Base-by-base conservation (phyloP, 164 flowering plant genomes). In the Vitis amurensis region DNA sequence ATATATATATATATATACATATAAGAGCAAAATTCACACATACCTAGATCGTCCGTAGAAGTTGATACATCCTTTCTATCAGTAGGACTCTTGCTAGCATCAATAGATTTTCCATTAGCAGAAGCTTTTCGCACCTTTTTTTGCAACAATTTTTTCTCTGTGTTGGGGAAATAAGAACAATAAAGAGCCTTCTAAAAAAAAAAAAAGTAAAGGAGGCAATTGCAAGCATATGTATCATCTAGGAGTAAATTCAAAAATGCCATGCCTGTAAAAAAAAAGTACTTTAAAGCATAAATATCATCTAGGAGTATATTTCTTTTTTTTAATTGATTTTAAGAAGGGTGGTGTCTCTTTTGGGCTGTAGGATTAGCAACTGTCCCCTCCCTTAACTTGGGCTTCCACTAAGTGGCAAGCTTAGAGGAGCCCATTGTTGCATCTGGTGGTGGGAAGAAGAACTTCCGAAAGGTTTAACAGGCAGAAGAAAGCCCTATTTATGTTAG, bases 101-200 rank as follows among this genome's bases (percentile, higher is more conserved):
- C 89, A 52, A 70, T n/a, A 15, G 82, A 69, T 56, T 79, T 88
- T 61, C 73, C 87, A 75, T 76, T 71, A 1, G 79, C 52, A 55
- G 92, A 82, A 73, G 89, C 85, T 81, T 86, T 92, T 55, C 90
- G 80, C 50, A 91, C 61, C 84, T 86, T 92, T 59, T 86, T 76
- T 71, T 87, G 91, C 83, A 92, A 63, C 61, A 90, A 47, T 69
- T 89, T 92, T 77, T 92, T 92, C 82, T 92, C 98, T 92, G 91
- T n/a, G 37, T 30, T 11, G 15, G 4, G 49, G n/a, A 59, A 71
- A 69, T 55, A 55, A 60, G 11, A 70, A 65, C 6, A 56, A 69
- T 9, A 61, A 29, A 64, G 31, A 50, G 11, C 10, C 13, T 50
- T 17, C 62, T 27, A 51, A 14, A 11, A 8, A 17, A 17, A 17